Percentiles rank a stretch among this genome's conserved stretches.
Conservation (phyloP, 345 rosid genomes). For the Eucalyptus regnans region DNA sequence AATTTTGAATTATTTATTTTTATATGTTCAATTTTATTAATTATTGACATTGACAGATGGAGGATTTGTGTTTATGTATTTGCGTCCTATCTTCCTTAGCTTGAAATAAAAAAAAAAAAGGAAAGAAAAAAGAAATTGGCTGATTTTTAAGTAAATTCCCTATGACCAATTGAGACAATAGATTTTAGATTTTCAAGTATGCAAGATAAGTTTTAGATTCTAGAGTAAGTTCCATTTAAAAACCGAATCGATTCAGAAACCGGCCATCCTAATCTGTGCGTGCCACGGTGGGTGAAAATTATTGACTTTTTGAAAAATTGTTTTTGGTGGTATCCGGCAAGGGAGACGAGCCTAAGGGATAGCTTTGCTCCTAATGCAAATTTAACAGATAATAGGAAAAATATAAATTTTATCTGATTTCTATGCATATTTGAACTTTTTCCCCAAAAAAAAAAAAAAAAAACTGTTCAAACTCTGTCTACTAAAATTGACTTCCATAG, state of each 20-base stretch:
- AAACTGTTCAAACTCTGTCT: background rate
- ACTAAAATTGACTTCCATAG: background rate
- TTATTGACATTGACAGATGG: background rate
- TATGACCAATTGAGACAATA: too few species aligned
- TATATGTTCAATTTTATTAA: too few species aligned
- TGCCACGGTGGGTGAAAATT: background rate
- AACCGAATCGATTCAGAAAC: rapidly evolving
- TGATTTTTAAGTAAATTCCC: too few species aligned
- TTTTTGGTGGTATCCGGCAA: background rate
- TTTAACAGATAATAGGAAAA: background rate
- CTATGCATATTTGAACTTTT: background rate
- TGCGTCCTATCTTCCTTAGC: background rate
- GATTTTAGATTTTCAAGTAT: too few species aligned
- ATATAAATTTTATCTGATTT: background rate
- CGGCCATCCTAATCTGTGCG: too few species aligned
- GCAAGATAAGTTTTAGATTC: too few species aligned
- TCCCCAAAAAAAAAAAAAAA: too few species aligned
- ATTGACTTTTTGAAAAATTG: too few species aligned
- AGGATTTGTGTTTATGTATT: background rate
- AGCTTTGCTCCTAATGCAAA: background rate
- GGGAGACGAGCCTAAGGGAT: background rate
- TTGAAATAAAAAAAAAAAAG: too few species aligned
- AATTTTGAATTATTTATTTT: too few species aligned
- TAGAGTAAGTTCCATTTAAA: too few species aligned
- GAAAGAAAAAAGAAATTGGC: background rate